These are phyloP conservation scores for Sphaerobolus stellatus DNA, from an alignment of 1,284 basidiomycete species.

Conservation along the genomic window DNA sequence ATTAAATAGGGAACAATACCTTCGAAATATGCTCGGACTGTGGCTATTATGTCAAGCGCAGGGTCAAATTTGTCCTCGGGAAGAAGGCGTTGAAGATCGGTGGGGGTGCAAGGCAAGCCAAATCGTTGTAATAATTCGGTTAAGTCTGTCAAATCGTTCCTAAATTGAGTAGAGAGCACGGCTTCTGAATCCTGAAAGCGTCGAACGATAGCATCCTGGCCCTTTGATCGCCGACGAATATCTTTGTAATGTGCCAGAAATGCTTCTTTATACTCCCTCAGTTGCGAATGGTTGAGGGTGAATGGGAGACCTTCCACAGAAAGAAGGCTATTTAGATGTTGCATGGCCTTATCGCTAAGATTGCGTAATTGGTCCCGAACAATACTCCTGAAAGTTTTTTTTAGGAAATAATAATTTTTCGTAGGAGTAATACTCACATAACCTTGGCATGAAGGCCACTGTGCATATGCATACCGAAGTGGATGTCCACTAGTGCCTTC, in stretches of 20 bases:
- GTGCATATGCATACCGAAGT: conserved; percentile 7
- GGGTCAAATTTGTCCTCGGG: conserved; percentile 54
- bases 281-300: conserved; percentile 60
- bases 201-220: conserved; percentile 11
- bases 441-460: conserved; percentile 10
- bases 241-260: conserved; percentile 51
- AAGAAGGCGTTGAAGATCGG: conserved; percentile 53
- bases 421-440: conserved; percentile 7
- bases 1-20: conserved; percentile 34
- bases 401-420: too few species aligned
- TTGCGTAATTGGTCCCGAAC: conserved; percentile 6
- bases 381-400: conserved; percentile 4
- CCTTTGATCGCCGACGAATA: conserved; percentile 8
- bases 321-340: conserved; percentile 32
- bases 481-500: conserved; percentile 5
- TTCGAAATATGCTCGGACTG: conserved; percentile 73
- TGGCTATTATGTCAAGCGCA: conserved; percentile 65
- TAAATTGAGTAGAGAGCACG: neutral
- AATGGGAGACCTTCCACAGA: conserved; percentile 53
- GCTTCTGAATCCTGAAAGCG: neutral
- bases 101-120: conserved; percentile 29
- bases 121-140: conserved; percentile 6
- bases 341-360: conserved; percentile 9
- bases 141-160: neutral
- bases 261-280: conserved; percentile 55